Base-by-base conservation (phyloP, 2,329 filamentous ascomycete species). In the Talaromyces sp. region DNA sequence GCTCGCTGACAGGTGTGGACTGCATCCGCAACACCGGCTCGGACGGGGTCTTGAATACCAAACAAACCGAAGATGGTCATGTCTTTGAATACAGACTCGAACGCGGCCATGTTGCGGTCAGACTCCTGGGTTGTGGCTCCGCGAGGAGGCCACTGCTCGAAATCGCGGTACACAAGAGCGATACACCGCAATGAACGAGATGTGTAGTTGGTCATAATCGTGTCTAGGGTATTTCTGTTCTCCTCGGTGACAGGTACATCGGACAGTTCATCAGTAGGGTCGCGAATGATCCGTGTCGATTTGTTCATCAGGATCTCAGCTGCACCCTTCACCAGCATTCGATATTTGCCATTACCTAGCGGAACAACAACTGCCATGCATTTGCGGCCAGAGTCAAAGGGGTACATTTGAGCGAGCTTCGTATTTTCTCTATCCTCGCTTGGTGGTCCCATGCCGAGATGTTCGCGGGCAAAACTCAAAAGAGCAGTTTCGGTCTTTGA, bases 141-240 rank as follows among this genome's bases (percentile, higher is more conserved):
- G 55, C 78, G 82, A 4, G 91, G 91, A 29, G 92, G 91, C 91
- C 91, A 96, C 48, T 83, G 82, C 20, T 89, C 83, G 61, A 94
- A 96, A 63, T 96, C 91, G 51, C 86, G 87, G 73, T 91, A 95
- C 48, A 91, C 80, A 58, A 96, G 82, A 39, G 87, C 90, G 62
- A 96, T 95, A 1, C 91, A 95, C 57, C 91, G 85, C 29, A 96
- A 80, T 7, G 91, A 95, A 16, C 87, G 82, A 22, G 83, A 85
- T 9, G 91, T 91, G 68, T 96, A 96, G 42, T 80, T 82, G 57
- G 86, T 84, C 62, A 96, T 95, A 43, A 91, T 78, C 19, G 80
- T 75, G 59, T 83, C 82, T 57, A 96, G 70, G 2, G 76, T 79
- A 33, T 83, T 75, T 27, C 80, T 78, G 58, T 87, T 83, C 13